Base-by-base conservation (phyloP, 2,329 filamentous ascomycete genomes). In the Chaetomium globosum region DNA sequence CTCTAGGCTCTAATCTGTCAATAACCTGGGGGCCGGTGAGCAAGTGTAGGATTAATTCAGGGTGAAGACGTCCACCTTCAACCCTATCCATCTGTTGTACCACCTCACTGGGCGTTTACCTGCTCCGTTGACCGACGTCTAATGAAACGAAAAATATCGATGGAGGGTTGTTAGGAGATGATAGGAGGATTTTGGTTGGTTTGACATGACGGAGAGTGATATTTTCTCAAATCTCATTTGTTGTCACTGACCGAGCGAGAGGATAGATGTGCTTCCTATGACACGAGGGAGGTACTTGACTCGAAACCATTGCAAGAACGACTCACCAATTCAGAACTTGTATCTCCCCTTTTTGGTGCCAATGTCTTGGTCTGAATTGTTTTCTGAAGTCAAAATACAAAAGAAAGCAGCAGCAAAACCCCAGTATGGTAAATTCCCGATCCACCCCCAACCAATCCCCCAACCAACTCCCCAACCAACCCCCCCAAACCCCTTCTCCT, bases 21-120 rank as follows among this genome's bases (percentile, higher is more conserved):
- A 9, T 19, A 2, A 9, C 16, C 21, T 7, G 36, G 28, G 4
- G 39, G 12, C 5, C 6, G 16, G 26, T 30, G 28, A n/a, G 51
- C 19, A 16, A 4, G 31, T 61, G 63, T 61, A 61, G 52, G 58
- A 65, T 61, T 52, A 39, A 49, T 57, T 16, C 7, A n/a, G 43
- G 51, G 8, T 12, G 52, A 49, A 21, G 51, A 8, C 26, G 51
- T 48, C 31, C 7, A 19, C 33, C 23, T 19, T 33, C 36, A 39
- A 10, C 39, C 28, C 26, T 26, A n/a, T 31, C 53, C 26, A 33
- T 54, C 56, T 65, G 51, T 31, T 58, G 52, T 55, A 33, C 26
- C 26, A 36, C 48, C 39, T 55, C 54, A 10, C 46, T 51, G 13
- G 31, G 30, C 13, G 21, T 59, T 39, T 33, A 13, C 36, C 30